Conservation (phyloP, 2,329 filamentous ascomycete species). For the Beauveria asiatica region DNA sequence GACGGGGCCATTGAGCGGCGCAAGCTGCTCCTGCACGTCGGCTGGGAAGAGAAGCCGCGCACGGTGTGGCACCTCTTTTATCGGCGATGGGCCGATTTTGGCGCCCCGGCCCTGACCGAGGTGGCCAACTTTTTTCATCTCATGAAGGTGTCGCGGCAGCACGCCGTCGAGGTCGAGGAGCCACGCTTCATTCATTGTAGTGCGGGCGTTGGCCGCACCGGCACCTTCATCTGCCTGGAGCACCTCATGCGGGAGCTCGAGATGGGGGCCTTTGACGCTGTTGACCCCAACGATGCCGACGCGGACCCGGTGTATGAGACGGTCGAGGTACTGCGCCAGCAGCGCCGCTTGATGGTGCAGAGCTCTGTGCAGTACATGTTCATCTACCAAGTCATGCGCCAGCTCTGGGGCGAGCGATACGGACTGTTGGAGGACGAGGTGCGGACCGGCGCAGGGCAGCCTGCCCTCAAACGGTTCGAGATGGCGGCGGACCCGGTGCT, state of each 20-base stretch:
- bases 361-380: conserved; percentile 77
- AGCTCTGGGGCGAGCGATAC: conserved; percentile 63
- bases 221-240: conserved; percentile 94
- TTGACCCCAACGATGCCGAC: conserved; percentile 17
- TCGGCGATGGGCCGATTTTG: conserved; percentile 83
- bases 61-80: conserved; percentile 80
- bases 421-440: conserved; percentile 27
- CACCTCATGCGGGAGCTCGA: conserved; percentile 78
- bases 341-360: conserved; percentile 94
- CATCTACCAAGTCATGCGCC: conserved; percentile 76
- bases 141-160: conserved; percentile 55
- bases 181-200: conserved; percentile 82
- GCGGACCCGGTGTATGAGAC: conserved; percentile 66
- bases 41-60: conserved; percentile 39
- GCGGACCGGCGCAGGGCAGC: conserved; percentile 28
- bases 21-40: conserved; percentile 54
- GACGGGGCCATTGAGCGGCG: conserved; percentile 62
- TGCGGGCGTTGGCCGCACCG: conserved; percentile 86
- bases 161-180: conserved; percentile 39
- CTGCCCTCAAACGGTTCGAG: conserved; percentile 45
- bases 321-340: conserved; percentile 73
- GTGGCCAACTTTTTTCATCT: conserved; percentile 60
- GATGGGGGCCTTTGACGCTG: conserved; percentile 54
- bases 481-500: conserved; percentile 37
- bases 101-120: conserved; percentile 64